Evolutionary conservation across 2,329 filamentous ascomycete species (phyloP).

Genomic region (Aspergillus persii): DNA sequence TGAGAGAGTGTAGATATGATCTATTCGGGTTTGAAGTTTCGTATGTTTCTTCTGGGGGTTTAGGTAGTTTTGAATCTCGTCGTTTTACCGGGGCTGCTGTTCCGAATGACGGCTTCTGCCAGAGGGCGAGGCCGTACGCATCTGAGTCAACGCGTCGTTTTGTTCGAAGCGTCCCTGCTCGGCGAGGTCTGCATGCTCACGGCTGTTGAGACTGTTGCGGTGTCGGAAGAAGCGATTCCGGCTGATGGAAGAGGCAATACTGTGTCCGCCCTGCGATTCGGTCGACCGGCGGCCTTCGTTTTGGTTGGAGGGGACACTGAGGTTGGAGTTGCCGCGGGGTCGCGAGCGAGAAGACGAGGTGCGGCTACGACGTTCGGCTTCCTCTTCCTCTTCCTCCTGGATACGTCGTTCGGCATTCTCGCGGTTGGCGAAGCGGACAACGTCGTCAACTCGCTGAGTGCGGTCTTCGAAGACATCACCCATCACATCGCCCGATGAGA

Average conservation of each 20-base stretch:
- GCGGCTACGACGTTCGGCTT: constrained; percentile 28
- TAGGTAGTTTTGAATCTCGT: background rate
- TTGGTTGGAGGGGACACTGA: constrained; percentile 21
- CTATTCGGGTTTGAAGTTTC: background rate
- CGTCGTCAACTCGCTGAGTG: constrained; percentile 40
- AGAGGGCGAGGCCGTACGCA: constrained; percentile 14
- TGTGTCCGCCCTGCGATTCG: constrained; percentile 32
- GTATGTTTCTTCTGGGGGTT: background rate
- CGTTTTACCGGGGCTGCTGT: background rate
- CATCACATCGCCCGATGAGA: constrained; percentile 57
- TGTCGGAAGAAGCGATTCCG: constrained; percentile 63
- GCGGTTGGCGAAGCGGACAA: constrained; percentile 40
- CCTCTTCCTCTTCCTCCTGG: constrained; percentile 36
- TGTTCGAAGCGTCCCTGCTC: constrained; percentile 48
- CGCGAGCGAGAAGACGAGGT: constrained; percentile 25
- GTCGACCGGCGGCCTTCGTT: constrained; percentile 26
- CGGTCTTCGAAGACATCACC: constrained; percentile 65
- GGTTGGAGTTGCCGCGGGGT: constrained; percentile 22
- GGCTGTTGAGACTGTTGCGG: constrained; percentile 26
- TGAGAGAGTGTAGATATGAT: background rate
- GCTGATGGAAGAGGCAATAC: constrained; percentile 41
- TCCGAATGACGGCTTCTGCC: background rate
- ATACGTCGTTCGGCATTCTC: constrained; percentile 40
- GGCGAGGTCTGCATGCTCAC: constrained; percentile 41
- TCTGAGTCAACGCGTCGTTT: constrained; percentile 7